phyloP scores from a whole-genome alignment of 2,329 filamentous ascomycete species.

The Zasmidium cellare region DNA sequence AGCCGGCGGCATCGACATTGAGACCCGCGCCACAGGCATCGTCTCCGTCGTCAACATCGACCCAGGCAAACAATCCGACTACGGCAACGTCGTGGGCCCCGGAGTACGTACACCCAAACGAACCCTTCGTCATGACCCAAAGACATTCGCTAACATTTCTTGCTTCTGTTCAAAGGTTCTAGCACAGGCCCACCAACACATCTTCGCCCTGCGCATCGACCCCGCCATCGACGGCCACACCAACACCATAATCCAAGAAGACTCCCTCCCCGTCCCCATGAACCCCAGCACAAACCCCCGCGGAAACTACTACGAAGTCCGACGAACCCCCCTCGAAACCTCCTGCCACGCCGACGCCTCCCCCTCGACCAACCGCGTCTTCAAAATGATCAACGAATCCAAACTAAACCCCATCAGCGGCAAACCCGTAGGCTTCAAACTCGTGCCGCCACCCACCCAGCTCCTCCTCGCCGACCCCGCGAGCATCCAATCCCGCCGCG shows the following conservation, averaged over 20 bases:
- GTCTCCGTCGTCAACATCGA: conserved; percentile 59
- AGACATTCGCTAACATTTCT: too few species aligned
- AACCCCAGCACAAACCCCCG: conserved; percentile 59
- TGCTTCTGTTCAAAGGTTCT: too few species aligned
- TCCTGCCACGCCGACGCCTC: conserved; percentile 28
- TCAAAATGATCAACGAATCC: conserved; percentile 54
- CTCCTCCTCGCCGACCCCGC: conserved; percentile 50
- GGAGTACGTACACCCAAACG: too few species aligned
- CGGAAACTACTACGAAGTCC: conserved; percentile 62
- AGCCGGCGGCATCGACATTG: conserved; percentile 60
- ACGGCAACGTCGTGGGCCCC: conserved; percentile 61
- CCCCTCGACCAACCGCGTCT: conserved; percentile 55
- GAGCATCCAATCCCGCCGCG: conserved; percentile 47
- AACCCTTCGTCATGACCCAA: too few species aligned
- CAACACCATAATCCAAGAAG: conserved; percentile 56
- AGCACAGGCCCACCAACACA: conserved; percentile 70
- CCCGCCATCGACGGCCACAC: conserved; percentile 60
- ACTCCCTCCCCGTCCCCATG: conserved; percentile 51
- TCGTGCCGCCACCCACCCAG: conserved; percentile 50
- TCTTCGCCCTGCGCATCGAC: conserved; percentile 66
- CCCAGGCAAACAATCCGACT: conserved; percentile 53
- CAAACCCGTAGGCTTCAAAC: conserved; percentile 52
- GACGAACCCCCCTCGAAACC: conserved; percentile 33
- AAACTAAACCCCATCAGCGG: conserved; percentile 48
- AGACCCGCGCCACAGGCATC: conserved; percentile 67